Percentiles rank a stretch among this genome's conserved stretches.
These are phyloP conservation scores for Nakaseomyces uthaithaninus DNA, from an alignment of 1,139 yeast genomes.

Conservation along the genomic window DNA sequence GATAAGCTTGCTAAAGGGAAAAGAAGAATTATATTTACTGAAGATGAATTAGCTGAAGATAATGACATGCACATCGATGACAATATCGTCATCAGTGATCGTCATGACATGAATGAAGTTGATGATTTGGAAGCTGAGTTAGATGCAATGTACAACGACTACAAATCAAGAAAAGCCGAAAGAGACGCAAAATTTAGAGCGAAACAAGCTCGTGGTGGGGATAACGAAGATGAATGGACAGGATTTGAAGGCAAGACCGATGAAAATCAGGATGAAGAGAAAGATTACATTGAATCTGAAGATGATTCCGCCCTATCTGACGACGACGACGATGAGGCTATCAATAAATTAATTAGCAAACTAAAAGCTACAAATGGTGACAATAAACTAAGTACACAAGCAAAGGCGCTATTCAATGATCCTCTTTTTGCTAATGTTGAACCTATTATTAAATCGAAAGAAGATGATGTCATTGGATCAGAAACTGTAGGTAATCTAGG, in stretches of 20 bases:
- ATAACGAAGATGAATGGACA: conserved; percentile 77
- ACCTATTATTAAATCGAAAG: conserved; percentile 34
- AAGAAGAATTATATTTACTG: conserved; percentile 62
- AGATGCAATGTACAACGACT: conserved; percentile 70
- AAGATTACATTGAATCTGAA: conserved; percentile 31
- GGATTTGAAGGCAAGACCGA: conserved; percentile 52
- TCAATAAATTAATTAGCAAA: conserved; percentile 52
- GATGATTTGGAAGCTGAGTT: conserved; percentile 76
- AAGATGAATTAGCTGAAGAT: conserved; percentile 46
- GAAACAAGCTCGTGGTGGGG: conserved; percentile 72
- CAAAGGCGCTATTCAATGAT: conserved; percentile 71
- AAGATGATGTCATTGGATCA: conserved; percentile 13
- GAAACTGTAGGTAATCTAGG: conserved; percentile 22
- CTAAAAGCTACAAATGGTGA: conserved; percentile 40
- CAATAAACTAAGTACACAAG: conserved; percentile 58
- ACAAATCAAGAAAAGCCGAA: conserved; percentile 67
- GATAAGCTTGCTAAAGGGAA: conserved; percentile 72
- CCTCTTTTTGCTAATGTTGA: conserved; percentile 62
- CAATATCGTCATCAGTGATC: conserved; percentile 34
- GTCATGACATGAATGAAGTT: conserved; percentile 40
- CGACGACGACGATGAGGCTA: conserved; percentile 70
- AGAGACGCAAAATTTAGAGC: conserved; percentile 75
- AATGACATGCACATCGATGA: conserved; percentile 44
- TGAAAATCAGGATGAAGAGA: conserved; percentile 38
- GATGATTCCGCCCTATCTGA: conserved; percentile 37